phyloP scores from a whole-genome alignment of 148 eudicot species.

The Fallopia convolvulus region DNA sequence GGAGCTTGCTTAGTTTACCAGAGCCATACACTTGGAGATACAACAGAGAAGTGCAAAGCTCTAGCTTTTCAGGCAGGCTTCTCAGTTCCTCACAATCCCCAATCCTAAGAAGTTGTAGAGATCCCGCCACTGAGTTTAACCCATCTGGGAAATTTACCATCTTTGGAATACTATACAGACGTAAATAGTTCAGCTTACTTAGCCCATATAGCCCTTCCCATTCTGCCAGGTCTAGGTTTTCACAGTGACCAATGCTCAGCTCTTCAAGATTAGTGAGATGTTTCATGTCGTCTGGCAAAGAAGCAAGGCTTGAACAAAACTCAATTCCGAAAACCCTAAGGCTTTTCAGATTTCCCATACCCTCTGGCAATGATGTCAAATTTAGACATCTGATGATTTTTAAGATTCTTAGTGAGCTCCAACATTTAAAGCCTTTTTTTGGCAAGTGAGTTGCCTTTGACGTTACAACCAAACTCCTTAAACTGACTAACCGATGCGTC shows the following conservation, averaged over 20 bases:
- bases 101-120: constrained; percentile 24
- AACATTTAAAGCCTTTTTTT: not conserved
- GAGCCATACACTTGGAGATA: not conserved
- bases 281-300: constrained; percentile 27
- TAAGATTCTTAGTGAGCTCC: constrained; percentile 21
- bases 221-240: constrained; percentile 23
- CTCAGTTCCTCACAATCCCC: constrained; percentile 19
- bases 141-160: constrained; percentile 23
- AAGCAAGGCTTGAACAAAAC: constrained; percentile 26
- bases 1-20: not conserved
- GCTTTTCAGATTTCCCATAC: constrained; percentile 17
- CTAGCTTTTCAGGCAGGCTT: constrained; percentile 25
- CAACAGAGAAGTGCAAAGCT: constrained; percentile 5
- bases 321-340: constrained; percentile 23
- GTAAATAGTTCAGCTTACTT: constrained; percentile 17
- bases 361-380: constrained; percentile 23
- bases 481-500: constrained; percentile 19
- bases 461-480: constrained; percentile 28
- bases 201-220: constrained; percentile 35
- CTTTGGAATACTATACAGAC: constrained; percentile 24
- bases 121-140: constrained; percentile 20
- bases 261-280: constrained; percentile 26
- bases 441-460: constrained; percentile 16
- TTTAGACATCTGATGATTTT: constrained; percentile 15
- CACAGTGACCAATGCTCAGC: constrained; percentile 29